Percentiles rank a stretch among this genome's conserved stretches.
These are phyloP conservation scores for Trichoderma breve DNA, from an alignment of 2,329 filamentous ascomycete genomes.

Conservation along the genomic window DNA sequence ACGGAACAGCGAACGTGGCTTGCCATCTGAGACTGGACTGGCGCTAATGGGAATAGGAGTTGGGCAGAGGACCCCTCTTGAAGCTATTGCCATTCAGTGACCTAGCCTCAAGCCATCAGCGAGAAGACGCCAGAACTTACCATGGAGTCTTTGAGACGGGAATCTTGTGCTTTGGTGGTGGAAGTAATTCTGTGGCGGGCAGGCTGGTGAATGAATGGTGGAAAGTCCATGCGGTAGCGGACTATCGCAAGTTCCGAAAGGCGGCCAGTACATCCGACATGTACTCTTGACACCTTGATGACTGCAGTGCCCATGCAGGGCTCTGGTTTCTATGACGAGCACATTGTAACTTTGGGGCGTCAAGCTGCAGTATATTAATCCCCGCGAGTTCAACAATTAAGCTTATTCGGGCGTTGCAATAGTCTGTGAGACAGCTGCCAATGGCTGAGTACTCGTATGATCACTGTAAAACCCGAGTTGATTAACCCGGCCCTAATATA, in stretches of 20 bases:
- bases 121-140: neutral
- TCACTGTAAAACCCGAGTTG: neutral
- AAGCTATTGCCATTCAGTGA: neutral
- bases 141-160: neutral
- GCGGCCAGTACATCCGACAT: neutral
- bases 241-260: slow-evolving; percentile 1
- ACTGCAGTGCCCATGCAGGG: neutral
- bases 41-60: neutral
- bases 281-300: neutral
- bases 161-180: neutral
- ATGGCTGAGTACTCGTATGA: neutral
- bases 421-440: neutral
- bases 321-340: neutral
- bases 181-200: neutral
- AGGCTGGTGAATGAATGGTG: neutral
- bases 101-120: neutral
- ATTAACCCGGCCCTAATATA: neutral
- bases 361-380: neutral
- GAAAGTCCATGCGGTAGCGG: neutral
- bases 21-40: neutral
- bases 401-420: slow-evolving; percentile 2
- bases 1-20: neutral
- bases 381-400: slow-evolving; percentile 1
- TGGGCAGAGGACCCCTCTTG: neutral
- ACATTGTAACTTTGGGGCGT: neutral